These are phyloP conservation scores for Wickerhamomyces canadensis DNA, from an alignment of 805 yeast genomes.

Conservation along the genomic window DNA sequence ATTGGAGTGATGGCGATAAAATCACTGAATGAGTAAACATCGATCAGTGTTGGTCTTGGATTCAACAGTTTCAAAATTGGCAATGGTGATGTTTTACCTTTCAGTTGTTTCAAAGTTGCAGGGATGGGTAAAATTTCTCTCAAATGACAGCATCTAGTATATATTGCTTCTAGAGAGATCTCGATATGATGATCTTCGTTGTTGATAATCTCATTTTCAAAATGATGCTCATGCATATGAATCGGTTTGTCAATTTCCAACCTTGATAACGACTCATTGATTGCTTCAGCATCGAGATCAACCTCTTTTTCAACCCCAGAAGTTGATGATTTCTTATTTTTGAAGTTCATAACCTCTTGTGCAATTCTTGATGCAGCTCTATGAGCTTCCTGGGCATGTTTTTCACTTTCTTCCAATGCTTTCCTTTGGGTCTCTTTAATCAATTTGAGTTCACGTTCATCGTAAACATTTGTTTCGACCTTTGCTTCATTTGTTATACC, in stretches of 20 bases:
- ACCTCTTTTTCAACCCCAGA: conserved; percentile 16
- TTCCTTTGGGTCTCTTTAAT: conserved; percentile 56
- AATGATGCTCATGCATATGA: conserved; percentile 53
- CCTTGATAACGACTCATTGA: conserved; percentile 17
- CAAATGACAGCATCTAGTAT: conserved; percentile 89
- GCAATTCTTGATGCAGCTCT: conserved; percentile 65
- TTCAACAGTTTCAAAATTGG: conserved; percentile 68
- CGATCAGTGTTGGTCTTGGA: conserved; percentile 87
- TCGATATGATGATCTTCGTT: conserved; percentile 20
- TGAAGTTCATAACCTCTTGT: conserved; percentile 51
- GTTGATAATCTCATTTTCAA: conserved; percentile 28
- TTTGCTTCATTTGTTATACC: conserved; percentile 54
- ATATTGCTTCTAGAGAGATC: conserved; percentile 54
- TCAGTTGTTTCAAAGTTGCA: conserved; percentile 76
- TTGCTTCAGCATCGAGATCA: conserved; percentile 21
- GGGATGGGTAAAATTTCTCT: conserved; percentile 91
- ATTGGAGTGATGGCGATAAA: conserved; percentile 83
- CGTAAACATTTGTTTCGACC: conserved; percentile 15
- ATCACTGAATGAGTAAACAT: conserved; percentile 82
- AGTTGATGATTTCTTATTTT: conserved; percentile 11
- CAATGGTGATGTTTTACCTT: conserved; percentile 71
- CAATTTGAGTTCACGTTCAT: conserved; percentile 39
- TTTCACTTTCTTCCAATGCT: conserved; percentile 55
- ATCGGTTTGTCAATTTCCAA: conserved; percentile 70
- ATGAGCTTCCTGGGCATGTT: conserved; percentile 76